phyloP scores from a whole-genome alignment of 2,329 filamentous ascomycete genomes.

The Ascocoryne sarcoides region DNA sequence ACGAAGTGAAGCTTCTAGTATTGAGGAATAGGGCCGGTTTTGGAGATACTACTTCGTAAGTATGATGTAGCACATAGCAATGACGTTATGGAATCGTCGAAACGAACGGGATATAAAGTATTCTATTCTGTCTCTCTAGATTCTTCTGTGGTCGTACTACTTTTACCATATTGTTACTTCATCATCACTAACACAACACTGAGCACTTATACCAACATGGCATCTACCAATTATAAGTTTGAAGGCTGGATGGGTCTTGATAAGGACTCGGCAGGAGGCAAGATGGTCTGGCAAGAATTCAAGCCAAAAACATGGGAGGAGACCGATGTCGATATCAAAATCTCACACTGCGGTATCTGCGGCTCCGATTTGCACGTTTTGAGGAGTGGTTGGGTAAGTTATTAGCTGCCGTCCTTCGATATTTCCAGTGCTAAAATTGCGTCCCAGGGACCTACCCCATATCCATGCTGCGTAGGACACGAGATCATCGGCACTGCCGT shows the following conservation, averaged over 20 bases:
- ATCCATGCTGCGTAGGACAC: slow-evolving; percentile 36
- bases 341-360: slow-evolving; percentile 42
- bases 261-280: slow-evolving; percentile 25
- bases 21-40: too few relatives aligned
- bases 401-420: background rate
- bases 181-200: too few relatives aligned
- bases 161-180: too few relatives aligned
- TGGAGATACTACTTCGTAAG: too few relatives aligned
- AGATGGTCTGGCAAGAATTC: slow-evolving; percentile 32
- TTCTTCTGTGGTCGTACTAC: too few relatives aligned
- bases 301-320: slow-evolving; percentile 38
- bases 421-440: too few relatives aligned
- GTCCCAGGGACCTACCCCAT: slow-evolving; percentile 31
- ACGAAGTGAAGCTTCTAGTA: too few relatives aligned
- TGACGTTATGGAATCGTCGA: too few relatives aligned
- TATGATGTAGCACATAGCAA: too few relatives aligned
- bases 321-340: slow-evolving; percentile 38
- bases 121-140: too few relatives aligned
- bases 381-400: slow-evolving; percentile 18
- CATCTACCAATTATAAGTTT: slow-evolving; percentile 29
- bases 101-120: too few relatives aligned
- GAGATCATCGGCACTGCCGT: slow-evolving; percentile 37
- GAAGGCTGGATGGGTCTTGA: slow-evolving; percentile 32
- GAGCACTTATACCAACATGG: too few relatives aligned
- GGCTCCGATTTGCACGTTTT: slow-evolving; percentile 28